Evolutionary conservation across 371 early-diverging fungal genomes (phyloP), one percentile per base, ranked within the genome.

Genomic region (Caulochytrium protostelioides): DNA sequence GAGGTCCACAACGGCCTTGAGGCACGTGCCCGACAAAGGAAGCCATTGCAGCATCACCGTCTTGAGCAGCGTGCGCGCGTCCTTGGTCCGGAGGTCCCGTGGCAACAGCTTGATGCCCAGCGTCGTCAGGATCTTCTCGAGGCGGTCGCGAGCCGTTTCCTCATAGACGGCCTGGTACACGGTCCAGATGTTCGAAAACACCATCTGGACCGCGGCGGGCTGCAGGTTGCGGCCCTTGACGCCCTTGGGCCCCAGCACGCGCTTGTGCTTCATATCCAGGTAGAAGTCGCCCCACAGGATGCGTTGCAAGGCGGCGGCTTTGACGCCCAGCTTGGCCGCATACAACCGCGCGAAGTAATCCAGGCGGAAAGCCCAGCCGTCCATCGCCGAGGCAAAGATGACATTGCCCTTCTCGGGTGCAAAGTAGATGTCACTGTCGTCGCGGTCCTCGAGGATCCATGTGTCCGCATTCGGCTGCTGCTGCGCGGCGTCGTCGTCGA

Each of bases 281-380:
- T 83, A 95, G 52, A 69, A 87, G 43, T 94, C 82, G 6, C 97
- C 97, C 97, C 97, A 97, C 29, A 97, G 57, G 21, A 75, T 74
- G 32, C 74, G 70, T 16, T 65, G 60, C 28, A 91, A 52, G 2
- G 62, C 49, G 1, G 47, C 34, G 38, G 82, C 86, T 40, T 79
- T 82, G 32, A 92, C 63, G 2, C 81, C 79, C 23, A 97, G 67
- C 46, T 87, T 91, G 15, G 74, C 65, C 1, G 86, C 76, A 51
- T 86, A 92, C 4, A 91, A 56, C 6, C 61, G 58, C 6, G 92
- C 89, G 63, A 97, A 97, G 38, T 90, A 83, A 28, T 79, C 72
- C 18, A 80, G 55, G 28, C 87, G 54, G 54, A 94, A 97, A 3
- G 92, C 97, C 97, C 98, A 97, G 1, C 98, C 98, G 50, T 97